Evolutionary conservation across 2,329 filamentous ascomycete genomes (phyloP).

Genomic region (Chaetomium strumarium): DNA sequence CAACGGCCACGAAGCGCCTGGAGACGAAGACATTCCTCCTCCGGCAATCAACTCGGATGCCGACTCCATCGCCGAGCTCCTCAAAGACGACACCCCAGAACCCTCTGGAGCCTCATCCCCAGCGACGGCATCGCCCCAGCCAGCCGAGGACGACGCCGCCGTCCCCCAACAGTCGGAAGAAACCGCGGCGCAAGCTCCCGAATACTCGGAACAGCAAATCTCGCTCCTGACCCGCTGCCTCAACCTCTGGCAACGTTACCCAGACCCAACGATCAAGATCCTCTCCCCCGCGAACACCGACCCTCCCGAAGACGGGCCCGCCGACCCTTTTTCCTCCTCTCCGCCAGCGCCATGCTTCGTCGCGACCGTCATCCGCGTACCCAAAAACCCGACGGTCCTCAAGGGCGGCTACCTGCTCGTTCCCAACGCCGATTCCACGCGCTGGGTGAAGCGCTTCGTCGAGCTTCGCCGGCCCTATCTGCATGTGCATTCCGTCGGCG

Average conservation of each 20-base stretch:
- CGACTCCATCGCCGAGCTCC: conserved; percentile 51
- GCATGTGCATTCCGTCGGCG: conserved; percentile 76
- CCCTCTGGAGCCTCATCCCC: conserved; percentile 3
- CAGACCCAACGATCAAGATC: conserved; percentile 50
- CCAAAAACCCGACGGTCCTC: conserved; percentile 74
- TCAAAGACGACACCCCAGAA: conserved; percentile 34
- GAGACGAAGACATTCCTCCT: conserved; percentile 35
- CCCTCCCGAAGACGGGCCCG: conserved; percentile 57
- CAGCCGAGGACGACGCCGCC: conserved; percentile 27
- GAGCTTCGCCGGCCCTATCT: conserved; percentile 88
- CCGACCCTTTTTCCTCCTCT: conserved; percentile 36
- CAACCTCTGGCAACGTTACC: conserved; percentile 58
- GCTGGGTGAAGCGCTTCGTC: conserved; percentile 89
- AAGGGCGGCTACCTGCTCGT: conserved; percentile 86
- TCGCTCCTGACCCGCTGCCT: conserved; percentile 51
- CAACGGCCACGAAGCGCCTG: conserved; percentile 29
- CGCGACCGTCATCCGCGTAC: conserved; percentile 68
- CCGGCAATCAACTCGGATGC: conserved; percentile 17
- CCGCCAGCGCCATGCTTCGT: conserved; percentile 56
- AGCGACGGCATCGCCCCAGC: background rate
- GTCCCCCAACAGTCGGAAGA: conserved; percentile 15
- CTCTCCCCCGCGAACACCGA: conserved; percentile 58
- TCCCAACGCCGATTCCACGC: conserved; percentile 71
- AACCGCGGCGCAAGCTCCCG: conserved; percentile 23
- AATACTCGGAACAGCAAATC: conserved; percentile 43